Base-by-base conservation (phyloP, 768 basidiomycete species). In the Lactarius quietus region DNA sequence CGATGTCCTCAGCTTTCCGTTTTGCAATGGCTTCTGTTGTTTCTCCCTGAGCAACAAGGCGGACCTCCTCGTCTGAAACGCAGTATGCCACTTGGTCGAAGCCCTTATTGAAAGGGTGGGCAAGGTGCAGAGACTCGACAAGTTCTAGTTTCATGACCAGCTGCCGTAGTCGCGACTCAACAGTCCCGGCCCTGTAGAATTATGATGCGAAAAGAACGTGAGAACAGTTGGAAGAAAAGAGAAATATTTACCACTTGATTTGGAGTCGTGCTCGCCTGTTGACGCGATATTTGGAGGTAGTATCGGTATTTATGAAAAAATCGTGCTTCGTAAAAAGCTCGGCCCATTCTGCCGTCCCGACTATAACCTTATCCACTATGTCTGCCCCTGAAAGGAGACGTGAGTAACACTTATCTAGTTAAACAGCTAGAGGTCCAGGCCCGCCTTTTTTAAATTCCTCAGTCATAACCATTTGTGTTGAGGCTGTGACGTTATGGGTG, bases 81-180 rank as follows among this genome's bases (percentile, higher is more conserved):
- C 95, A 98, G 76, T 92, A 85, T 36, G 85, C 87, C 10, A 88
- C 82, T 81, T 92, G 91, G 68, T 95, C 92, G 74, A 97, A 95
- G 57, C 94, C 93, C 75, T 92, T 95, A 77, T 92, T 83, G 79
- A 93, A 97, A 38, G 97, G 97, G 79, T 98, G 97, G 55, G 95
- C 95, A 64, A 95, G 80, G 62, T 87, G 86, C 71, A 99, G 81
- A 63, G 92, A 89, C 67, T 98, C 97, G 70, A 95, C 93, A 70
- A 89, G 92, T 80, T 98, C 96, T 60, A 99, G 87, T 79, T 97
- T 97, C 88, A 96, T 95, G 62, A 99, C 95, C 33, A 99, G 83
- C 75, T 95, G 95, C 52, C 97, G 88, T 79, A 98, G 83, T 71
- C 92, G 86, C 26, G 97, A 98, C 78, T 99, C 96, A 33, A 99